Percentiles rank a stretch among this genome's conserved stretches.
phyloP scores from a whole-genome alignment of 306 rosid species.

The Datisca glomerata region DNA sequence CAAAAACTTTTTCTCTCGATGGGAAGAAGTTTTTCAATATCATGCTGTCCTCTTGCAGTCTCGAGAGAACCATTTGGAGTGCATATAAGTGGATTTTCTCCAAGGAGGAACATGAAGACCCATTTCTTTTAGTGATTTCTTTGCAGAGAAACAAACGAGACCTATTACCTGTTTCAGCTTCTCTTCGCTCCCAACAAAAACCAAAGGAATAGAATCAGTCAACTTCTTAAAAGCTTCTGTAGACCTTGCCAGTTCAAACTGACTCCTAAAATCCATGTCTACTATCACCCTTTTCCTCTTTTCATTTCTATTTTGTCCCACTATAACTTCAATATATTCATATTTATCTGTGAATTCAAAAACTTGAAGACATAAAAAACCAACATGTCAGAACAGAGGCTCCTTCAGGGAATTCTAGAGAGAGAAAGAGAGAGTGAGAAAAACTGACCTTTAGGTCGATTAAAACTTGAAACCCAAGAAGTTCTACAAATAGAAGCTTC shows the following conservation, averaged over 20 bases:
- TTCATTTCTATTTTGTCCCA: too few species aligned
- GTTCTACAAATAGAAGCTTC: too few species aligned
- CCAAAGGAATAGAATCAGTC: conserved; percentile 63
- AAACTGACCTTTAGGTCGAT: too few species aligned
- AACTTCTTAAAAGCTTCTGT: conserved; percentile 68
- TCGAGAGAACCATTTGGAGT: conserved; percentile 84
- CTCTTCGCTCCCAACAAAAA: conserved; percentile 74
- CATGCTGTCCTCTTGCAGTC: conserved; percentile 25
- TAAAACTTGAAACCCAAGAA: too few species aligned
- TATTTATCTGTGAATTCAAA: conserved; percentile 97
- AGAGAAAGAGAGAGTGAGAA: too few species aligned
- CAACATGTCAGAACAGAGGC: too few species aligned
- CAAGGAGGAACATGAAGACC: conserved; percentile 97
- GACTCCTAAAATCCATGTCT: conserved; percentile 84
- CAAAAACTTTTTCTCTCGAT: too few species aligned
- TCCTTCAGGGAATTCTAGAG: too few species aligned
- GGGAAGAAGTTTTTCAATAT: too few species aligned
- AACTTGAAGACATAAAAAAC: too few species aligned
- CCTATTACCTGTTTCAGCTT: conserved; percentile 61
- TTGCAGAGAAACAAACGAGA: conserved; percentile 65
- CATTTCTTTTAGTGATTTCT: conserved; percentile 77
- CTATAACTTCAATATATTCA: conserved; percentile 72
- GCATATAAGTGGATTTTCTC: conserved; percentile 84
- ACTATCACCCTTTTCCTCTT: conserved; percentile 67
- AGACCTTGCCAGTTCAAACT: conserved; percentile 88